phyloP scores from a whole-genome alignment of 768 basidiomycete species.

The Paxillus rubicundulus region DNA sequence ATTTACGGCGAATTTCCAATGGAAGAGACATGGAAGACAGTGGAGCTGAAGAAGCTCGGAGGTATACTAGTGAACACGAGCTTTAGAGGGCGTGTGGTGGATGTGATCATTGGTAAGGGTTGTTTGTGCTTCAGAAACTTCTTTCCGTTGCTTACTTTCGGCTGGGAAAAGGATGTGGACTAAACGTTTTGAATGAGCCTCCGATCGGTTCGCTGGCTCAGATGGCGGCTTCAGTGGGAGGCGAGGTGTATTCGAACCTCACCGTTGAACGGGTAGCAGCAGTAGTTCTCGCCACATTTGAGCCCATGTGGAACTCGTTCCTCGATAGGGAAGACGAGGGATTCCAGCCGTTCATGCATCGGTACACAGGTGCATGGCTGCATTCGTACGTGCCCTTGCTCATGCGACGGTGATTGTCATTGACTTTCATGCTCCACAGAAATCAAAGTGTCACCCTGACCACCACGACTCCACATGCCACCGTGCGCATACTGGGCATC shows the following conservation, averaged over 20 bases:
- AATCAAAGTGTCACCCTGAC: conserved; percentile 83
- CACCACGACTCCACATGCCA: conserved; percentile 63
- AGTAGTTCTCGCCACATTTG: conserved; percentile 72
- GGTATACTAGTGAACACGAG: conserved; percentile 90
- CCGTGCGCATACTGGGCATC: conserved; percentile 80
- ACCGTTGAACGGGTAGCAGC: conserved; percentile 77
- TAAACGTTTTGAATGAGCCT: conserved; percentile 80
- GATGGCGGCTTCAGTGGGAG: conserved; percentile 41
- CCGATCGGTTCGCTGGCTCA: conserved; percentile 84
- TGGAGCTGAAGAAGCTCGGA: conserved; percentile 75
- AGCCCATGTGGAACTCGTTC: conserved; percentile 75
- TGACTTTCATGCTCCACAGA: conserved; percentile 39
- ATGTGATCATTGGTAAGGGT: conserved; percentile 76
- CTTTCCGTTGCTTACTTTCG: conserved; percentile 1
- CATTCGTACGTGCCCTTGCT: conserved; percentile 68
- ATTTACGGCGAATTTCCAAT: conserved; percentile 69
- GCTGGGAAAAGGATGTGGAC: conserved; percentile 68
- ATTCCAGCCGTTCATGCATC: conserved; percentile 78
- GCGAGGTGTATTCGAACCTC: conserved; percentile 29
- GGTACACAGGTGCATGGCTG: conserved; percentile 82
- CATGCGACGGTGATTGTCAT: background rate
- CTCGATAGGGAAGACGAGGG: conserved; percentile 48
- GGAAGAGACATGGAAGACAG: conserved; percentile 24
- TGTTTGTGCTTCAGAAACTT: background rate
- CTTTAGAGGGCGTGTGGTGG: conserved; percentile 67